Evolutionary conservation across 2,329 filamentous ascomycete genomes (phyloP).

Genomic region (Fusarium sacchari): DNA sequence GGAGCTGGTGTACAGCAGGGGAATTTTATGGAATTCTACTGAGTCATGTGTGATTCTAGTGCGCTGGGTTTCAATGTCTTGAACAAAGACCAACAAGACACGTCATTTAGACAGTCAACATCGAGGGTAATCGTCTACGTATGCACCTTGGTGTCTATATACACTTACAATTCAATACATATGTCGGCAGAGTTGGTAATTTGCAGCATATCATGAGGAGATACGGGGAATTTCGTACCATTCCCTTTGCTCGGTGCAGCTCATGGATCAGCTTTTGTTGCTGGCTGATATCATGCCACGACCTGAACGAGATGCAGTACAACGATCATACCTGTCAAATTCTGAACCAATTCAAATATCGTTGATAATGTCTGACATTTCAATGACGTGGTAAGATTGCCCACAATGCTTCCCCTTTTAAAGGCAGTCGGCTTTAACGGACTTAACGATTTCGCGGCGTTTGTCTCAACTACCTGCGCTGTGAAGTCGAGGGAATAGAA

Average conservation of each 20-base stretch:
- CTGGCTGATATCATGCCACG: neutral
- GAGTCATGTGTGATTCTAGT: accelerated
- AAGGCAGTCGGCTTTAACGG: neutral
- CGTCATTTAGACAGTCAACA: neutral
- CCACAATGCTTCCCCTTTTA: neutral
- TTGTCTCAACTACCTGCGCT: neutral
- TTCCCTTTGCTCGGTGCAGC: accelerated
- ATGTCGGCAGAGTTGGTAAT: accelerated
- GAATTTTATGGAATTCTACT: neutral
- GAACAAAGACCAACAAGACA: neutral
- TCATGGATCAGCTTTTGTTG: no score
- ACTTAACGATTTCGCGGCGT: neutral
- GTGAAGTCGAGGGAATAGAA: accelerated
- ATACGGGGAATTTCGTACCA: neutral
- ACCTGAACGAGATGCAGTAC: no score
- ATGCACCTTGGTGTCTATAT: neutral
- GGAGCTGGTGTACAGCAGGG: neutral
- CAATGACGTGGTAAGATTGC: neutral
- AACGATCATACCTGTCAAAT: accelerated
- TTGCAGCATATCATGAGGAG: no score
- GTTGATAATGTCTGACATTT: no score
- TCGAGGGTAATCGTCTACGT: neutral
- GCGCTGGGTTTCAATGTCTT: accelerated
- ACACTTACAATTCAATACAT: accelerated
- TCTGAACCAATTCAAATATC: accelerated